Percentiles rank a stretch among this genome's conserved stretches.
Conservation (phyloP, 225 moss, liverwort and hornwort genomes). For the Physcomitrium patens region DNA sequence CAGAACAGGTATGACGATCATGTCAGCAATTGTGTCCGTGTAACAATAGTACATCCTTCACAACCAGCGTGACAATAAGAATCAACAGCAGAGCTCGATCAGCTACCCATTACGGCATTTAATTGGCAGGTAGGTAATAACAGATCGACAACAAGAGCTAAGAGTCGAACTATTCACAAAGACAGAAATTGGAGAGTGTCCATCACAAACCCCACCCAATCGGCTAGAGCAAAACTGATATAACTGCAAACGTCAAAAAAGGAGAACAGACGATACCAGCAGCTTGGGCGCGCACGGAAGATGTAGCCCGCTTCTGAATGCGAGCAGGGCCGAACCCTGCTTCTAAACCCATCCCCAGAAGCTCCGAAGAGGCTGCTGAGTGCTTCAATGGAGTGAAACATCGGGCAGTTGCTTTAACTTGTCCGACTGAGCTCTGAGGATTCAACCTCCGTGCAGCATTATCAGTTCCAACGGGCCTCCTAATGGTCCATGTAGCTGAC, state of each 20-base stretch:
- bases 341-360: conserved; percentile 46
- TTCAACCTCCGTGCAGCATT: conserved; percentile 26
- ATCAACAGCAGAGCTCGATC: no score
- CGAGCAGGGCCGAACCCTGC: conserved; percentile 37
- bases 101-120: no score
- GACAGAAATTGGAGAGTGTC: no score
- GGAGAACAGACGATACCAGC: conserved; percentile 40
- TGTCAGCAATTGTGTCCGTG: no score
- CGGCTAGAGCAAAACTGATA: neutral
- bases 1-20: neutral
- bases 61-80: no score
- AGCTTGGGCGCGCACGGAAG: conserved; percentile 53
- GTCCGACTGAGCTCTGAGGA: conserved; percentile 27
- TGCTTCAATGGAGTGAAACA: conserved; percentile 31
- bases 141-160: no score
- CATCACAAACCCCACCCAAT: no score
- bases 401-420: conserved; percentile 17
- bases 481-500: conserved; percentile 33
- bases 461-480: conserved; percentile 23
- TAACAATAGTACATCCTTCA: no score
- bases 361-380: conserved; percentile 24
- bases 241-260: conserved; percentile 8
- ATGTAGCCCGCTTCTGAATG: conserved; percentile 46
- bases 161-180: no score
- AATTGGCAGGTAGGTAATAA: no score